Evolutionary conservation across 169 alveolate species (phyloP).

Genomic region (Cryptosporidium ubiquitum): DNA sequence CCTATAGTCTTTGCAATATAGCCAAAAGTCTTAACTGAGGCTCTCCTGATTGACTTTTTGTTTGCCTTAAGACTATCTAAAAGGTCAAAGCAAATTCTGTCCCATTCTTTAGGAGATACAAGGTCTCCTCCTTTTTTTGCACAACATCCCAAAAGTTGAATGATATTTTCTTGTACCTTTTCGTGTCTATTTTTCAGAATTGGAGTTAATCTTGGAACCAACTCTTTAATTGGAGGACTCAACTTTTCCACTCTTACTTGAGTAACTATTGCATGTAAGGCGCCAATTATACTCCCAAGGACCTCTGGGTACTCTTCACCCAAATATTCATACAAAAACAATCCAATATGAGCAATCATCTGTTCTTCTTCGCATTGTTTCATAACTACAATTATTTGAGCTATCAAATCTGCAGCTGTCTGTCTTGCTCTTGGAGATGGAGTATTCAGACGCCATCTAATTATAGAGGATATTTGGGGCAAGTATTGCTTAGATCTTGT

Average conservation of each 20-base stretch:
- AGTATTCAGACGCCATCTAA: slow-evolving; percentile 95
- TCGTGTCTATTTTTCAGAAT: slow-evolving; percentile 99
- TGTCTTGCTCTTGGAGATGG: slow-evolving; percentile 97
- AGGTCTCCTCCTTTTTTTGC: slow-evolving; percentile 99
- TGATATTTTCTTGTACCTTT: slow-evolving; percentile 98
- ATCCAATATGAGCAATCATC: slow-evolving; percentile 96
- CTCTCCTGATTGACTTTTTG: slow-evolving; percentile 96
- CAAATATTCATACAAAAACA: slow-evolving; percentile 95
- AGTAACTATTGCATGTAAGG: slow-evolving; percentile 97
- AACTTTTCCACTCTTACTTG: slow-evolving; percentile 97
- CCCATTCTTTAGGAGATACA: slow-evolving; percentile 99
- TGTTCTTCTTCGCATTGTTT: slow-evolving; percentile 97
- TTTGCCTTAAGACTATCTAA: slow-evolving; percentile 95
- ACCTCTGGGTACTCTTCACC: slow-evolving; percentile 99
- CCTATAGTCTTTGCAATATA: slow-evolving; percentile 99
- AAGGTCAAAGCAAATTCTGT: slow-evolving; percentile 98
- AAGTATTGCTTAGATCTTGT: slow-evolving; percentile 96
- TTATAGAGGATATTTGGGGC: slow-evolving; percentile 97
- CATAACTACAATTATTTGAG: slow-evolving; percentile 96
- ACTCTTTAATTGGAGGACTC: slow-evolving; percentile 99
- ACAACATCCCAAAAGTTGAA: slow-evolving; percentile 96
- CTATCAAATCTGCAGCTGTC: slow-evolving; percentile 98
- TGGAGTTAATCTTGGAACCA: slow-evolving; percentile 99
- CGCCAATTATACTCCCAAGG: slow-evolving; percentile 97
- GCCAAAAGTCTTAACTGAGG: slow-evolving; percentile 99